Evolutionary conservation across 495 filamentous ascomycete species (phyloP), one percentile per base, ranked within the genome.

Genomic region (Aspergillus cavernicola): DNA sequence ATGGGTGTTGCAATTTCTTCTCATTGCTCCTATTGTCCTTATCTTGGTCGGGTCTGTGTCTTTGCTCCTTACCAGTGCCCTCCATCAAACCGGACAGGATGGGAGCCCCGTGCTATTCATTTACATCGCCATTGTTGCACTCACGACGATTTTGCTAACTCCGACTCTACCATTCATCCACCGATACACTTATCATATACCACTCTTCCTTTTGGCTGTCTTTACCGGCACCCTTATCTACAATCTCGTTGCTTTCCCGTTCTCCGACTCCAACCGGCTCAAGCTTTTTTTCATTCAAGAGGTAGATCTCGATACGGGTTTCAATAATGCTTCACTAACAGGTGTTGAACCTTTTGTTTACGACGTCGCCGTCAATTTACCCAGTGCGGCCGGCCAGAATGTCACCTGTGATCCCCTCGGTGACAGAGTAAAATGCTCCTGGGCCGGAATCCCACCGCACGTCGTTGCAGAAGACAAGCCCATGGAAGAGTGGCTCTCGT

Each of bases 271-370:
- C 35, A 87, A 80, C 58, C 80, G 91, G 40, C 79, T 96, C 58
- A 97, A 97, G 62, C 69, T 91, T 36, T 95, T 85, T 69, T 97
- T 97, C 71, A 66, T 86, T 7, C 92, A 98, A 61, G 80, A 80
- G 6, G 75, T 96, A 42, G 82, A 96, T 58, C 80, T 95, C 18
- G 87, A 90, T 58, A 84, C 74, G 6, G 86, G 86, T 11, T 67
- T 74, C 6, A 90, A 87, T 52, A 73, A 67, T 23, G 87, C 88
- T 32, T 80, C 84, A 40, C 77, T 97, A 15, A 80, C 76, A 0
- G 92, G 90, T 10, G 64, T 91, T n/a, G 73, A 81, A 51, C 78
- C 81, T 13, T 96, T 85, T 66, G 78, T 96, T 15, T 70, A 82
- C 18, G 67, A 79, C 18, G 84, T 88, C 32, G 77, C 91, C 45